Evolutionary conservation across 768 basidiomycete species (phyloP).

Genomic region (Leccinum imitatum): DNA sequence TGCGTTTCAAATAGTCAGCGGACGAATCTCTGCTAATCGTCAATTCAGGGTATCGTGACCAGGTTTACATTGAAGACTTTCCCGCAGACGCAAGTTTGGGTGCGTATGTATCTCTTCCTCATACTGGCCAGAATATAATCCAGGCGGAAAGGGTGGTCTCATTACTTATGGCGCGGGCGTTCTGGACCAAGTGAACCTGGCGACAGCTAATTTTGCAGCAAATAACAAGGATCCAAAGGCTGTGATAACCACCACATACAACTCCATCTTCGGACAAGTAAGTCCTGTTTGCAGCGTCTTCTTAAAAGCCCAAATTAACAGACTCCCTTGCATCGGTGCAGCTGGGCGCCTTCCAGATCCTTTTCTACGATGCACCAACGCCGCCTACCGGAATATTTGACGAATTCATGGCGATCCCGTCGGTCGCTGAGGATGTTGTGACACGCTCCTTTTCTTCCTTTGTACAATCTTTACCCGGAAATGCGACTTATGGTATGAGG

Average conservation of each 20-base stretch:
- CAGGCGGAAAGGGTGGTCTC: constrained; percentile 45
- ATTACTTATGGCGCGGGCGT: constrained; percentile 30
- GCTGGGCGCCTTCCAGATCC: constrained; percentile 26
- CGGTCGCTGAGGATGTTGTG: constrained; percentile 1
- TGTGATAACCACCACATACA: constrained; percentile 44
- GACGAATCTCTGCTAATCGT: neutral
- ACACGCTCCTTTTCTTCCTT: constrained; percentile 20
- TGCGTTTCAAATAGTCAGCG: constrained; percentile 11
- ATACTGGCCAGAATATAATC: neutral
- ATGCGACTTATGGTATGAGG: constrained; percentile 1
- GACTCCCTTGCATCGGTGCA: neutral
- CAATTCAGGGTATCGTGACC: constrained; percentile 54
- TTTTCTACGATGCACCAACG: constrained; percentile 56
- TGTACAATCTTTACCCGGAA: constrained; percentile 2
- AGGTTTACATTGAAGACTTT: constrained; percentile 52
- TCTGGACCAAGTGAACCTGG: constrained; percentile 15
- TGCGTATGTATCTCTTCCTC: constrained; percentile 28
- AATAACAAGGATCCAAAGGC: constrained; percentile 26
- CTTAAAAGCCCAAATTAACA: neutral
- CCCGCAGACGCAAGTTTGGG: constrained; percentile 61
- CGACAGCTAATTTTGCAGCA: constrained; percentile 22
- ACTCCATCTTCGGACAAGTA: constrained; percentile 17
- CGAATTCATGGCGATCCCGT: constrained; percentile 24
- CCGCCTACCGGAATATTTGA: constrained; percentile 23
- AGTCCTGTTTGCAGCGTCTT: too few species aligned